Conservation (phyloP, 2,329 filamentous ascomycete genomes). For the Botrytis aclada region DNA sequence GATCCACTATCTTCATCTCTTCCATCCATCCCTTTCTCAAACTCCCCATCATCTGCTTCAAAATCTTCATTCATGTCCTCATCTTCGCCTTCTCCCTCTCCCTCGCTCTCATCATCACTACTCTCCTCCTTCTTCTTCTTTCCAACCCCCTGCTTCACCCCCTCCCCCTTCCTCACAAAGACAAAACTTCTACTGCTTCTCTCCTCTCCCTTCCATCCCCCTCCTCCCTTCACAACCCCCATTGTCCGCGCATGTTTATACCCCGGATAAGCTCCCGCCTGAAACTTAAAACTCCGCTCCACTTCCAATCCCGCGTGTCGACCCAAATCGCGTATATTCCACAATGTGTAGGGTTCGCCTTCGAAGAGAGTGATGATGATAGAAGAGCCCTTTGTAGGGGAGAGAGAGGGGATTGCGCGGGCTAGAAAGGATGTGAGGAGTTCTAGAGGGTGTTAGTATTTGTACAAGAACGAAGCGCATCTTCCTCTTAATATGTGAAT, state of each 20-base stretch:
- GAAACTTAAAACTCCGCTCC: slow-evolving; percentile 67
- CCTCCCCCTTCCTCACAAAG: slow-evolving; percentile 58
- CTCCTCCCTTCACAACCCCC: slow-evolving; percentile 56
- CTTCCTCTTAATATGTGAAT: background rate
- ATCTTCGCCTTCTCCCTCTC: slow-evolving; percentile 28
- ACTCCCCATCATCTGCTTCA: slow-evolving; percentile 33
- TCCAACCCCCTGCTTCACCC: slow-evolving; percentile 32
- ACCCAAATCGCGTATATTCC: slow-evolving; percentile 88
- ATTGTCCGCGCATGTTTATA: slow-evolving; percentile 73
- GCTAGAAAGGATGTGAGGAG: slow-evolving; percentile 68
- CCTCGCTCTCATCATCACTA: slow-evolving; percentile 28
- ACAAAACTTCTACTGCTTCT: slow-evolving; percentile 57
- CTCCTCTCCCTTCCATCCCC: slow-evolving; percentile 51
- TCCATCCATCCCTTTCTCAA: slow-evolving; percentile 34
- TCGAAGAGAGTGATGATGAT: slow-evolving; percentile 89
- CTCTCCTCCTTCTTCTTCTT: slow-evolving; percentile 35
- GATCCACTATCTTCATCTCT: slow-evolving; percentile 18
- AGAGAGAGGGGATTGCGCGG: slow-evolving; percentile 50
- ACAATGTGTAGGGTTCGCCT: slow-evolving; percentile 88
- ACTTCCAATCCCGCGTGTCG: slow-evolving; percentile 72
- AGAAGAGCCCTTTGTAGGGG: slow-evolving; percentile 47
- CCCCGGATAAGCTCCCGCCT: slow-evolving; percentile 63
- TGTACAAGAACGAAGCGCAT: background rate
- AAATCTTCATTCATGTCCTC: slow-evolving; percentile 35
- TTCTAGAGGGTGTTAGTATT: slow-evolving; percentile 41